These are phyloP conservation scores for Pseudoneurospora amorphoporcata DNA, from an alignment of 495 filamentous ascomycete species.

Conservation along the genomic window DNA sequence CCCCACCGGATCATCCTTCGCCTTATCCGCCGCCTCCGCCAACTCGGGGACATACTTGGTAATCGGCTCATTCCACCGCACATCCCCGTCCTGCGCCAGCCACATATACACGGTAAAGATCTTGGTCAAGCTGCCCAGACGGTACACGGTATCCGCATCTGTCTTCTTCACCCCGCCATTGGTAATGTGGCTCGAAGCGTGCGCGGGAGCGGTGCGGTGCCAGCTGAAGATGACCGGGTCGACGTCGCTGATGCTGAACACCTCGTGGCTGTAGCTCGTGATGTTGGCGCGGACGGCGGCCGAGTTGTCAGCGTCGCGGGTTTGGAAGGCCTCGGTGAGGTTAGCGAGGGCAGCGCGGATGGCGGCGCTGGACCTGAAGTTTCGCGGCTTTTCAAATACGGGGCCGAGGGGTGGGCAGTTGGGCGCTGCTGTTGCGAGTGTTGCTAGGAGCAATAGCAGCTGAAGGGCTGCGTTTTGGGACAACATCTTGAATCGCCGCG, in stretches of 20 bases:
- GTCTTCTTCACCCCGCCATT: constrained; percentile 28
- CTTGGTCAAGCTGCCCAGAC: constrained; percentile 42
- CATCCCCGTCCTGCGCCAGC: constrained; percentile 33
- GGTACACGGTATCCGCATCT: constrained; percentile 38
- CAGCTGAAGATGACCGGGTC: constrained; percentile 34
- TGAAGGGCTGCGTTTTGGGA: neutral
- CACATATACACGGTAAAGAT: constrained; percentile 38
- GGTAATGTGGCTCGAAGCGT: constrained; percentile 13
- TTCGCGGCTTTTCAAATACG: constrained; percentile 33
- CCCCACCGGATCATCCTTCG: constrained; percentile 26
- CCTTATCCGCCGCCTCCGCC: constrained; percentile 19
- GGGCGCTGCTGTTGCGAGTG: constrained; percentile 11
- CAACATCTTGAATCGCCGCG: neutral
- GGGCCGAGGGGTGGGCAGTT: constrained; percentile 42
- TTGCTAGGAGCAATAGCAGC: constrained; percentile 1
- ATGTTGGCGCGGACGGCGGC: constrained; percentile 27
- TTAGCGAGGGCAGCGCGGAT: constrained; percentile 28
- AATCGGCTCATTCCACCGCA: constrained; percentile 32
- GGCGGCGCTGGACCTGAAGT: constrained; percentile 21
- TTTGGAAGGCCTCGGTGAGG: constrained; percentile 24
- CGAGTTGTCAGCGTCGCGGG: constrained; percentile 22
- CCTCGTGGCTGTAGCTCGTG: constrained; percentile 41
- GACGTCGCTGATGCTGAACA: constrained; percentile 35
- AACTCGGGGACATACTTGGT: constrained; percentile 50
- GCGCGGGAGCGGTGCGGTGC: constrained; percentile 34